A percentile compares a stretch with the other conserved stretches of the same genome.
These are phyloP conservation scores for Candolleomyces aberdarensis DNA, from an alignment of 768 basidiomycete species.

Conservation along the genomic window DNA sequence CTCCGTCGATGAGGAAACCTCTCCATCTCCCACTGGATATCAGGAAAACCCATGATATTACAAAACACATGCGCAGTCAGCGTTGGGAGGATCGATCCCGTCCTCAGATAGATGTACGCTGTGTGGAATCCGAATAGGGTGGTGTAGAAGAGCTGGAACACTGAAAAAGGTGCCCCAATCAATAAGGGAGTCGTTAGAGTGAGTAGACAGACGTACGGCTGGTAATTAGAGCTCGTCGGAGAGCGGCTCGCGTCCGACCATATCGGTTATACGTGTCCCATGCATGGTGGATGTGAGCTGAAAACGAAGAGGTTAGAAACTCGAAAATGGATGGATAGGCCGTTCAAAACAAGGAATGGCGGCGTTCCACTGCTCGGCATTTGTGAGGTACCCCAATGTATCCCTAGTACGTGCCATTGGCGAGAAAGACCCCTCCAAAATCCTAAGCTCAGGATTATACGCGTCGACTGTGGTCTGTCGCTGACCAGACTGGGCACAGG, in stretches of 20 bases:
- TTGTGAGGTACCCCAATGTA: too few species aligned
- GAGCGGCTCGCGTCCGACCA: conserved; percentile 65
- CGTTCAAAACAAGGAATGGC: too few species aligned
- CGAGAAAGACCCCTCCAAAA: too few species aligned
- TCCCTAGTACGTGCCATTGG: too few species aligned
- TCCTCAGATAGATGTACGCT: conserved; percentile 82
- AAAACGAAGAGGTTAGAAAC: neutral
- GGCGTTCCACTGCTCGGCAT: too few species aligned
- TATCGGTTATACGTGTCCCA: conserved; percentile 79
- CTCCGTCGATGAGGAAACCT: conserved; percentile 48
- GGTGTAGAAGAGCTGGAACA: conserved; percentile 87
- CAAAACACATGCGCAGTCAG: conserved; percentile 86
- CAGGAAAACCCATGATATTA: conserved; percentile 91
- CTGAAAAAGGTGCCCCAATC: conserved; percentile 35
- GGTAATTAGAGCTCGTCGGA: conserved; percentile 55
- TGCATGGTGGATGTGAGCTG: conserved; percentile 92
- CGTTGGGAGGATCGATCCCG: conserved; percentile 77
- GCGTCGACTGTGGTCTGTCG: too few species aligned
- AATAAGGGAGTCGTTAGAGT: neutral
- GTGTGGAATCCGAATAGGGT: conserved; percentile 90
- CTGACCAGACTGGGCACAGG: too few species aligned
- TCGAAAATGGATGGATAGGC: neutral
- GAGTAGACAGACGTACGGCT: conserved; percentile 36
- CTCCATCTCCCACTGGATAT: conserved; percentile 52
- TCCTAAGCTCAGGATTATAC: too few species aligned